Conservation (phyloP, 2,329 filamentous ascomycete genomes). For the Penicillium corylophilum region DNA sequence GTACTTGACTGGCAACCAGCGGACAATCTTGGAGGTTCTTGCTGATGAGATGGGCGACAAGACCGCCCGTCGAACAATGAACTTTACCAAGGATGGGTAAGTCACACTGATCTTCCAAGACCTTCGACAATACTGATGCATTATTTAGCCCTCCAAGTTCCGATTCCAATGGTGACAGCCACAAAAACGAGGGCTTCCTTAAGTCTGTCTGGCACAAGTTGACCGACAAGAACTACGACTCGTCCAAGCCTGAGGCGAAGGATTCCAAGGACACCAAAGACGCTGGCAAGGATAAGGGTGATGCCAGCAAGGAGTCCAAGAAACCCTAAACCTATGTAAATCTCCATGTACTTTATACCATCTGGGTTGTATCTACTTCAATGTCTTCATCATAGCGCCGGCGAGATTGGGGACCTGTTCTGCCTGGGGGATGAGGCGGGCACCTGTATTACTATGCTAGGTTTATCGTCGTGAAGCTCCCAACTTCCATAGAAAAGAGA, state of each 20-base stretch:
- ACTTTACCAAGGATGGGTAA: conserved; percentile 62
- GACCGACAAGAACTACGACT: conserved; percentile 57
- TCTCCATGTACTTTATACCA: conserved; percentile 27
- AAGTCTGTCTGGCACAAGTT: conserved; percentile 92
- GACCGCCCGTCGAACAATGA: conserved; percentile 89
- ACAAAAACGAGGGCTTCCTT: conserved; percentile 84
- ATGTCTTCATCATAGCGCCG: conserved; percentile 37
- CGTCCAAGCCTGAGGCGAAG: conserved; percentile 30
- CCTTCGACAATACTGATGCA: not conserved
- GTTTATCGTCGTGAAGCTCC: conserved; percentile 22
- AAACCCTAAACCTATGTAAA: conserved; percentile 36
- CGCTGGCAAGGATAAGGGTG: conserved; percentile 21
- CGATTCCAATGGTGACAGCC: conserved; percentile 43
- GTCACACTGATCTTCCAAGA: conserved; percentile 20
- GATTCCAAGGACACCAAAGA: conserved; percentile 31
- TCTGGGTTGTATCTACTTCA: conserved; percentile 30
- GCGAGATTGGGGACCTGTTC: conserved; percentile 32
- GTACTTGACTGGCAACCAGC: conserved; percentile 85
- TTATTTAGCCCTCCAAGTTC: conserved; percentile 23
- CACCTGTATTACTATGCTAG: conserved; percentile 25
- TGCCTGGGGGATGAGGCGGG: conserved; percentile 16
- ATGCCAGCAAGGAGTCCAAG: conserved; percentile 34
- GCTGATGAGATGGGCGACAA: conserved; percentile 95
- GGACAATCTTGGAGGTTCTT: conserved; percentile 90
- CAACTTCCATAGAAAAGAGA: conserved; percentile 16